These are phyloP conservation scores for Metschnikowia cubensis DNA, from an alignment of 805 yeast species.

Conservation along the genomic window DNA sequence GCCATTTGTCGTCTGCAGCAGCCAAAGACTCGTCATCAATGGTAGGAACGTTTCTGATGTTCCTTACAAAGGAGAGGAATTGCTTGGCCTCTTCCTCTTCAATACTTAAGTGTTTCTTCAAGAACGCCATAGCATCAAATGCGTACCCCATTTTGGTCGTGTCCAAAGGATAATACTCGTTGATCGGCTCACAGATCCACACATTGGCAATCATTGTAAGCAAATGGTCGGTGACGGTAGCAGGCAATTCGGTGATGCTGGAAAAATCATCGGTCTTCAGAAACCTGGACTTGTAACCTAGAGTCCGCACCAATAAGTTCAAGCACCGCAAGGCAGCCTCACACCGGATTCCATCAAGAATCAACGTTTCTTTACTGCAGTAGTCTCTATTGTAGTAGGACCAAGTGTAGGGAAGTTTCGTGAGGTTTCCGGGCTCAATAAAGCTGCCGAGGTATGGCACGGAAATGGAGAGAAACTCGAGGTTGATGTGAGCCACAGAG, in stretches of 20 bases:
- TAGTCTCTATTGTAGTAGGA: constrained; percentile 13
- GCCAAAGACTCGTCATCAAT: constrained; percentile 3
- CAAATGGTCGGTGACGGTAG: constrained; percentile 5
- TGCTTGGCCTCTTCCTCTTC: not conserved
- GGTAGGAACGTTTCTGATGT: constrained; percentile 1
- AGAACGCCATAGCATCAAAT: constrained; percentile 5
- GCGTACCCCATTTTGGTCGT: constrained; percentile 13
- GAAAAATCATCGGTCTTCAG: constrained; percentile 6
- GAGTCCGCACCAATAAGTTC: constrained; percentile 2
- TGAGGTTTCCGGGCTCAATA: constrained; percentile 2
- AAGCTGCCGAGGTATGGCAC: constrained; percentile 5
- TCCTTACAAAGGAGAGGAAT: constrained; percentile 5
- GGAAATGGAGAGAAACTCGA: not conserved
- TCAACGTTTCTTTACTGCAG: constrained; percentile 8
- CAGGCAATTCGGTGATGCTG: constrained; percentile 8
- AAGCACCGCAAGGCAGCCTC: constrained; percentile 6
- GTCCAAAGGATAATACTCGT: constrained; percentile 10
- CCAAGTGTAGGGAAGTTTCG: constrained; percentile 6
- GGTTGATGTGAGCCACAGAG: constrained; percentile 4
- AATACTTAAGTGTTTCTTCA: constrained; percentile 2
- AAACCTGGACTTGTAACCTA: constrained; percentile 12
- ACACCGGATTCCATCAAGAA: constrained; percentile 9
- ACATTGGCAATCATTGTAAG: constrained; percentile 6
- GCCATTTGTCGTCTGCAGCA: constrained; percentile 7
- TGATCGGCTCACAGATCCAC: constrained; percentile 8